Percentiles rank a stretch among this genome's conserved stretches.
phyloP scores from a whole-genome alignment of 2,329 filamentous ascomycete genomes.

The Colletotrichum tabaci region DNA sequence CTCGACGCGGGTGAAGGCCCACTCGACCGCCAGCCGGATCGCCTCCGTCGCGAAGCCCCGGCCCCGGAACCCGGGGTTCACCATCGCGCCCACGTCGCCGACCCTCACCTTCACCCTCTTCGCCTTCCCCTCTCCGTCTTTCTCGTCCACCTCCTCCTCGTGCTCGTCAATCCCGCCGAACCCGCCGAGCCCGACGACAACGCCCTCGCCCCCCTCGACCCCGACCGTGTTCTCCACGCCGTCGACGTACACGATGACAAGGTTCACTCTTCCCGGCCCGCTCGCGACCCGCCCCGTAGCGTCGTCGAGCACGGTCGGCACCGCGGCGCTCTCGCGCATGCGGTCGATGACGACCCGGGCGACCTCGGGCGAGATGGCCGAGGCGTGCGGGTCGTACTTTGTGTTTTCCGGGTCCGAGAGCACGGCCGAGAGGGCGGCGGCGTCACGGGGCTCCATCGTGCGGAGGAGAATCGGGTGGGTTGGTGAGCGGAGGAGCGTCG shows the following conservation, averaged over 20 bases:
- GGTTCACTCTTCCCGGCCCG: slow-evolving; percentile 48
- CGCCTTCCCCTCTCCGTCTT: slow-evolving; percentile 45
- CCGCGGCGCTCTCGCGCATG: slow-evolving; percentile 47
- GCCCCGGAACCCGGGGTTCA: slow-evolving; percentile 46
- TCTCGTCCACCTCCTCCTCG: slow-evolving; percentile 41
- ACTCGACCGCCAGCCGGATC: slow-evolving; percentile 47
- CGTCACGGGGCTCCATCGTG: slow-evolving; percentile 45
- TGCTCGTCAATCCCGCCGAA: slow-evolving; percentile 49
- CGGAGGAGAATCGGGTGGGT: slow-evolving; percentile 48
- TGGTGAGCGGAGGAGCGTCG: slow-evolving; percentile 44
- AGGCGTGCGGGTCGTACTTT: slow-evolving; percentile 40
- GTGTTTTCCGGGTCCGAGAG: slow-evolving; percentile 45
- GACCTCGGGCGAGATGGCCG: slow-evolving; percentile 37
- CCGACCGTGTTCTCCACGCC: neutral
- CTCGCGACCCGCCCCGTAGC: slow-evolving; percentile 37
- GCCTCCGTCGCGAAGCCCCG: slow-evolving; percentile 48
- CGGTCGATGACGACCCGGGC: slow-evolving; percentile 43
- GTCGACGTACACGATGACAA: slow-evolving; percentile 44
- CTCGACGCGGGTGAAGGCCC: slow-evolving; percentile 45
- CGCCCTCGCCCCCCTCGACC: slow-evolving; percentile 10
- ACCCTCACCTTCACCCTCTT: slow-evolving; percentile 41
- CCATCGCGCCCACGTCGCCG: slow-evolving; percentile 49
- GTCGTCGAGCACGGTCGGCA: slow-evolving; percentile 44
- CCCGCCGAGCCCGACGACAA: slow-evolving; percentile 49
- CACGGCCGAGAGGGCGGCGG: slow-evolving; percentile 45